phyloP scores from a whole-genome alignment of 1,284 basidiomycete species.

The Cerioporus squamosus region DNA sequence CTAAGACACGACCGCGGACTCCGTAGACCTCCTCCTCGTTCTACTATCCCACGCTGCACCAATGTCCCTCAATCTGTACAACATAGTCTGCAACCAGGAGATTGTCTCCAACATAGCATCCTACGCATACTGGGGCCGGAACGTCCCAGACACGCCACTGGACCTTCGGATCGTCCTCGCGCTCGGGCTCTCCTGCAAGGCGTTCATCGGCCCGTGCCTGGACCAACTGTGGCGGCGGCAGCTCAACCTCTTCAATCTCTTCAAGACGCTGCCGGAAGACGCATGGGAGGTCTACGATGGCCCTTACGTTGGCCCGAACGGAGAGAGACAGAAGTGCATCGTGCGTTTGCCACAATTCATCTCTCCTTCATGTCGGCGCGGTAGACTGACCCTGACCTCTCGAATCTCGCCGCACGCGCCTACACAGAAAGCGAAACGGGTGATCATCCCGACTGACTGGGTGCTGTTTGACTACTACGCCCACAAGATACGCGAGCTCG shows the following conservation, averaged over 20 bases:
- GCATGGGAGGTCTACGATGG: constrained; percentile 5
- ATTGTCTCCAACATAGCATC: constrained; percentile 1
- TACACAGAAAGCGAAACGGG: constrained; percentile 7
- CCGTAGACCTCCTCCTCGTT: neutral
- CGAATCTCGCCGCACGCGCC: neutral
- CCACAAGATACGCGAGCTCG: constrained; percentile 11
- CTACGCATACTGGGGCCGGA: constrained; percentile 15
- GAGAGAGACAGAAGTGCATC: constrained; percentile 5
- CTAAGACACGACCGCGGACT: neutral
- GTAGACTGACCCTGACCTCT: neutral
- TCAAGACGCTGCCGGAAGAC: constrained; percentile 13
- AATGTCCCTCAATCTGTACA: neutral
- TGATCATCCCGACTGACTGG: constrained; percentile 15
- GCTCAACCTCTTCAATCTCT: constrained; percentile 12
- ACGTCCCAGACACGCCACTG: neutral
- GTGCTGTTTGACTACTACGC: constrained; percentile 15
- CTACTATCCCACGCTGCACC: neutral
- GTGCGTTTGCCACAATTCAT: neutral
- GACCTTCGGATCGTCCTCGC: constrained; percentile 10
- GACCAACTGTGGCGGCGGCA: constrained; percentile 21
- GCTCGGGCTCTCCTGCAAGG: constrained; percentile 14
- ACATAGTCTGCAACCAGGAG: neutral
- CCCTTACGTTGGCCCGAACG: neutral
- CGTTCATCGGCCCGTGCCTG: constrained; percentile 19
- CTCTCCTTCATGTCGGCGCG: too few relatives aligned